These are phyloP conservation scores for Furcasterigmium sp. DNA, from an alignment of 2,329 filamentous ascomycete species.

Conservation along the genomic window DNA sequence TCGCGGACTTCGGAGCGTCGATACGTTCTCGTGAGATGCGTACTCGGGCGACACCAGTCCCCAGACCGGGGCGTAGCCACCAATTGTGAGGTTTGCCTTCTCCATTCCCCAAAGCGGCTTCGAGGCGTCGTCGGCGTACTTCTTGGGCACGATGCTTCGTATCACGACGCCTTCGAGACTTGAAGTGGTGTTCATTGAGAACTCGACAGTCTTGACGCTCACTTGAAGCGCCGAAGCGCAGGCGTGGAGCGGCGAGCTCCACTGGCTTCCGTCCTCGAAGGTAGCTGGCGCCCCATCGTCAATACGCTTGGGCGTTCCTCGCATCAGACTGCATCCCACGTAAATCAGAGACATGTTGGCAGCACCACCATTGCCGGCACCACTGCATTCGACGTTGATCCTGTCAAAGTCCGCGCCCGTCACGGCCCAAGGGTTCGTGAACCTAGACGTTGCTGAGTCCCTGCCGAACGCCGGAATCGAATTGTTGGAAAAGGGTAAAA, in stretches of 20 bases:
- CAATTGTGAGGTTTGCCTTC: slow-evolving; percentile 18
- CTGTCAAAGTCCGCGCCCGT: slow-evolving; percentile 16
- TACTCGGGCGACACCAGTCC: slow-evolving; percentile 28
- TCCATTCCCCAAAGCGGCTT: slow-evolving; percentile 27
- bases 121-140: slow-evolving; percentile 22
- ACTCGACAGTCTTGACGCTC: slow-evolving; percentile 37
- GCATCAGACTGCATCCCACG: slow-evolving; percentile 31
- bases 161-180: slow-evolving; percentile 27
- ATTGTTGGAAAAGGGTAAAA: no score
- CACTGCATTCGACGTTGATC: slow-evolving; percentile 22
- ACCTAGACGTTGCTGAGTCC: no score
- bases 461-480: no score
- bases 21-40: slow-evolving; percentile 22
- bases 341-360: slow-evolving; percentile 37
- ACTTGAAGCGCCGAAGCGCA: slow-evolving; percentile 31
- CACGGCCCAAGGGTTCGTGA: slow-evolving; percentile 23
- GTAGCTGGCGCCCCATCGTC: slow-evolving; percentile 27
- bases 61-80: slow-evolving; percentile 28
- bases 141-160: slow-evolving; percentile 26
- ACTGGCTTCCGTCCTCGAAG: slow-evolving; percentile 32
- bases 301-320: slow-evolving; percentile 28
- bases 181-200: slow-evolving; percentile 33
- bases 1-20: slow-evolving; percentile 17
- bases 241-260: slow-evolving; percentile 35
- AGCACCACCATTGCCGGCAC: slow-evolving; percentile 19